phyloP scores from a whole-genome alignment of 2,329 filamentous ascomycete species.

The Akanthomyces uredinophilus region DNA sequence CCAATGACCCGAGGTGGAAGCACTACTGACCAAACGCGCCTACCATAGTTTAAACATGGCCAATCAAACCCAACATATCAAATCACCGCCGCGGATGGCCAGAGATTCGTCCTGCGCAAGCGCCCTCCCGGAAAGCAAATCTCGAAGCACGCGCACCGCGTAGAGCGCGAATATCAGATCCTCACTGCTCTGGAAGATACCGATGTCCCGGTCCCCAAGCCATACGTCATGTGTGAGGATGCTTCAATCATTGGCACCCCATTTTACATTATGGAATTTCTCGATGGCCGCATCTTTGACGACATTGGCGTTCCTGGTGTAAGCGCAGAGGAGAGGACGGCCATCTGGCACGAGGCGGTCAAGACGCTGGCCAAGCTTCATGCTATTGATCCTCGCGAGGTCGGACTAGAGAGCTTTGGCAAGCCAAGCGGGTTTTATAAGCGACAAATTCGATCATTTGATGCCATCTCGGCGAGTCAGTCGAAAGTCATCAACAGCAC shows the following conservation, averaged over 20 bases:
- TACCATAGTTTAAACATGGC: slow-evolving; percentile 8
- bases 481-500: slow-evolving; percentile 66
- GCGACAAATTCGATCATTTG: slow-evolving; percentile 77
- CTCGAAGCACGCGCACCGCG: slow-evolving; percentile 81
- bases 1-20: not conserved
- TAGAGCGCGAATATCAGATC: slow-evolving; percentile 84
- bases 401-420: slow-evolving; percentile 65
- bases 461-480: slow-evolving; percentile 68
- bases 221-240: slow-evolving; percentile 77
- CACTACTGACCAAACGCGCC: not conserved
- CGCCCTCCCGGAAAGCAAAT: slow-evolving; percentile 83
- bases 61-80: slow-evolving; percentile 15
- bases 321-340: slow-evolving; percentile 58
- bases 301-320: slow-evolving; percentile 70
- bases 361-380: slow-evolving; percentile 79
- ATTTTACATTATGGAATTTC: slow-evolving; percentile 90
- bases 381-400: slow-evolving; percentile 55
- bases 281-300: slow-evolving; percentile 82
- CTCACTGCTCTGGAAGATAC: slow-evolving; percentile 69
- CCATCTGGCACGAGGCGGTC: slow-evolving; percentile 77
- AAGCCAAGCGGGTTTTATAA: slow-evolving; percentile 68
- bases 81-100: slow-evolving; percentile 1
- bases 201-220: slow-evolving; percentile 72
- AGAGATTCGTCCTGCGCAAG: slow-evolving; percentile 67
- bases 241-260: slow-evolving; percentile 69